Evolutionary conservation across 2,329 filamentous ascomycete species (phyloP).

Genomic region (Rhexocercosporidium sp.): DNA sequence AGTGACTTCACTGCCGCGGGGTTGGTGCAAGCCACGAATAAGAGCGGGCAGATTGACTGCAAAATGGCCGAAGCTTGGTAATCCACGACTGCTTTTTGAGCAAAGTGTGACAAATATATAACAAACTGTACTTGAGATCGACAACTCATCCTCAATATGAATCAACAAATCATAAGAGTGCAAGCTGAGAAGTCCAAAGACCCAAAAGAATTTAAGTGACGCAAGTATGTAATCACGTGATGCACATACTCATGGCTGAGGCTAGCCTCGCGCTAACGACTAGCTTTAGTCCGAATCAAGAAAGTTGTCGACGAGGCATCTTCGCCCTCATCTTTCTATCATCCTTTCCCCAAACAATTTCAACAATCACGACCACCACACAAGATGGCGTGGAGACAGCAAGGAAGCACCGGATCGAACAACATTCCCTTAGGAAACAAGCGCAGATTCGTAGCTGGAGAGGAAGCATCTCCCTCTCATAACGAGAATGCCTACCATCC

Average conservation of each 20-base stretch:
- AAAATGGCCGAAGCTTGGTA: constrained; percentile 14
- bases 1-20: constrained; percentile 13
- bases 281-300: constrained; percentile 11
- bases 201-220: too few relatives aligned
- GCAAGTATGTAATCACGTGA: too few relatives aligned
- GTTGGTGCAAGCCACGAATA: neutral
- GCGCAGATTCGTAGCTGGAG: constrained; percentile 78
- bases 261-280: neutral
- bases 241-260: neutral
- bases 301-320: constrained; percentile 2
- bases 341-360: neutral
- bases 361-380: constrained; percentile 14
- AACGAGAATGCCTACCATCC: constrained; percentile 39
- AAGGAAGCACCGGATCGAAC: constrained; percentile 96
- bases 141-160: neutral
- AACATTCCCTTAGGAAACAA: constrained; percentile 92
- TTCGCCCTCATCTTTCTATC: neutral
- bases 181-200: neutral
- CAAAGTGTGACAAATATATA: neutral
- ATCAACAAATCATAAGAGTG: neutral
- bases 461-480: constrained; percentile 47
- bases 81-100: neutral
- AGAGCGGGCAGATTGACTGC: neutral
- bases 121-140: neutral
- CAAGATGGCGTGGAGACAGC: constrained; percentile 69